Evolutionary conservation across 805 yeast genomes (phyloP), one percentile per base, ranked within the genome.

Genomic region (Pichia paraexigua): DNA sequence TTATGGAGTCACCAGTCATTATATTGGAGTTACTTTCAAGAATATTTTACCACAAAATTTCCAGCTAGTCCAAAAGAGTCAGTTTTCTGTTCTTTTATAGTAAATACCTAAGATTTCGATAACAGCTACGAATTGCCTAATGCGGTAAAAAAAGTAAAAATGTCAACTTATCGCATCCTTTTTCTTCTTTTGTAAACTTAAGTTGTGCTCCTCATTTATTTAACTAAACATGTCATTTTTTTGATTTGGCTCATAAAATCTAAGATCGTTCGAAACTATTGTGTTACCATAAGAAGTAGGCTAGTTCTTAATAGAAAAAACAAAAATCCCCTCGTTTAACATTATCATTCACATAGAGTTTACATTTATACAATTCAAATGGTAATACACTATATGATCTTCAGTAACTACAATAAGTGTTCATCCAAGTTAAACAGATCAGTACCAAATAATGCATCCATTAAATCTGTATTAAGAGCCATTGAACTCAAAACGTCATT

Each of bases 401-500:
- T 46, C 22, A 17, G 32, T 22, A 32, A 21, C 39, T 10, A 32
- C 27, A 35, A n/a, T 35, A 32, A 32, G 4, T 35, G 18, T 17
- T 35, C 39, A 32, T 43, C 53, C 12, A 43, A 9, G n/a, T 43
- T 51, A 28, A 59, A 42, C 42, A 62, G 37, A 25, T 62, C 69
- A 12, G 61, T 58, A 20, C 68, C 68, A 55, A 65, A 65, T 6
- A 65, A 35, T 2, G 63, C 64, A 49, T 65, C 68, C 64, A 65
- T 65, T 24, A 65, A 48, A 32, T 65, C 70, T 3, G 67, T 63
- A 40, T 65, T 64, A 17, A 65, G 47, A 9, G 57, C 52, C 56
- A 65, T 58, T 1, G 68, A 58, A 47, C 52, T 61, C 30, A 65
- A 48, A 1, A 63, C 65, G 30, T 57, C 66, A 45, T 63, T 64